Percentiles rank a stretch among this genome's conserved stretches.
These are phyloP conservation scores for Penicillium olsonii DNA, from an alignment of 2,329 filamentous ascomycete genomes.

Conservation along the genomic window DNA sequence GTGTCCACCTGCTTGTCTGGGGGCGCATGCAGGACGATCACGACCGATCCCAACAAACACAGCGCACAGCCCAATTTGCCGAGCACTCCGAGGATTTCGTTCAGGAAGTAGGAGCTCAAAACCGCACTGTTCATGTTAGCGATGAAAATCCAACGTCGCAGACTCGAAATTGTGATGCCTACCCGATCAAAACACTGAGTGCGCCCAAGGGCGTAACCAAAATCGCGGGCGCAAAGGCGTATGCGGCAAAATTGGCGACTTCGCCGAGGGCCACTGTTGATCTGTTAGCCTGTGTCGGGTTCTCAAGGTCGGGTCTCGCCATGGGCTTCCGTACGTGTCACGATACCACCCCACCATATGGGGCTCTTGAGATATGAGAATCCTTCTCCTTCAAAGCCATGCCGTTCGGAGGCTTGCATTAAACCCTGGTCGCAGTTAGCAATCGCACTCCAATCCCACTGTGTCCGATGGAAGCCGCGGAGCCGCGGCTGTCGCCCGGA, in stretches of 20 bases:
- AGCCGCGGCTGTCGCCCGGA: not conserved
- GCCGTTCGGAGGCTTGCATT: constrained; percentile 83
- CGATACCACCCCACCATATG: constrained; percentile 96
- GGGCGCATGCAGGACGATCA: constrained; percentile 96
- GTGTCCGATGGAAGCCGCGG: not conserved
- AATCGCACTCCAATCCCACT: not conserved
- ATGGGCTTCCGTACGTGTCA: constrained; percentile 67
- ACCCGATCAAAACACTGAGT: constrained; percentile 87
- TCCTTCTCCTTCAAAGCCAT: constrained; percentile 96
- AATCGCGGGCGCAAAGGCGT: constrained; percentile 98
- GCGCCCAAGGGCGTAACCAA: constrained; percentile 93
- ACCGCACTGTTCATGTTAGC: constrained; percentile 64
- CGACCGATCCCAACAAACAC: constrained; percentile 91
- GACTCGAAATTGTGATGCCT: constrained; percentile 25
- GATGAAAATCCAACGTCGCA: not conserved
- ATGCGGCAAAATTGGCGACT: constrained; percentile 95
- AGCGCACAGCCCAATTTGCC: constrained; percentile 95
- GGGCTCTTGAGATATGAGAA: constrained; percentile 92
- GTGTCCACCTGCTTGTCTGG: constrained; percentile 88
- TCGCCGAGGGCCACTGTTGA: constrained; percentile 82
- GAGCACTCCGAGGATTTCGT: constrained; percentile 84
- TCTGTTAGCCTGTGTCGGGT: constrained; percentile 26
- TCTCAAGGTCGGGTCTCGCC: not conserved
- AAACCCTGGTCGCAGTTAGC: constrained; percentile 63
- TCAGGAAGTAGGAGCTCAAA: constrained; percentile 88